Evolutionary conservation across 2,329 filamentous ascomycete genomes (phyloP), one percentile per base, ranked within the genome.

Genomic region (Dendryphion nanum): DNA sequence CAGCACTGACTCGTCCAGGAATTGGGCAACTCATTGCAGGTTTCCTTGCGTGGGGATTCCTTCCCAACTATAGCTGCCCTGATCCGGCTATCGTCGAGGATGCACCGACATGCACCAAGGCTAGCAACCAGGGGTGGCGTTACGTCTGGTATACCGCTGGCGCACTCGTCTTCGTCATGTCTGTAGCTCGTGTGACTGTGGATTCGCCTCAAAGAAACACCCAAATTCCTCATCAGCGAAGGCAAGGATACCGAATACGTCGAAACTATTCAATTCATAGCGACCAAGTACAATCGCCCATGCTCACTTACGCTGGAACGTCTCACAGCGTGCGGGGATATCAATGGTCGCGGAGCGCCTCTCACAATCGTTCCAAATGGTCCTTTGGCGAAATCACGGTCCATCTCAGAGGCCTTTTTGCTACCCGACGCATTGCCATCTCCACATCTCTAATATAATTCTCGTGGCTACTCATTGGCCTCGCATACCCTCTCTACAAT

Each of bases 401-500:
- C 15, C 85, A 89, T 53, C 55, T 89, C 17, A 69, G 71, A 13
- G 84, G 83, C 3, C 73, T 89, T 2, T 89, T 84, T 51, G 66
- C 69, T 0, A 85, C 81, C 1, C 75, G 61, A 36, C 75, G 71
- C 40, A 77, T 87, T 38, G 77, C 68, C 1, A 55, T 81, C 2
- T 83, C 78, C 0, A 89, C 83, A 0, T 45, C 67, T 0, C 64
- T 88, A 41, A 79, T 88, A 45, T 86, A 82, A 78, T 55, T 84
- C 5, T 82, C 78, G 0, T 89, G 85, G 85, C 73, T 78, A 0
- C 56, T 85, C 2, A 85, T 87, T 21, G 84, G 85, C 5, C 72
- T 89, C 0, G 83, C 82, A 0, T 89, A 88, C 50, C 85, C 85
- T 0, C 70, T 89, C 0, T 89, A 85, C 63, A 85, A 86, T 47